Evolutionary conservation across 306 rosid genomes (phyloP).

Genomic region (Trichosanthes truncata): DNA sequence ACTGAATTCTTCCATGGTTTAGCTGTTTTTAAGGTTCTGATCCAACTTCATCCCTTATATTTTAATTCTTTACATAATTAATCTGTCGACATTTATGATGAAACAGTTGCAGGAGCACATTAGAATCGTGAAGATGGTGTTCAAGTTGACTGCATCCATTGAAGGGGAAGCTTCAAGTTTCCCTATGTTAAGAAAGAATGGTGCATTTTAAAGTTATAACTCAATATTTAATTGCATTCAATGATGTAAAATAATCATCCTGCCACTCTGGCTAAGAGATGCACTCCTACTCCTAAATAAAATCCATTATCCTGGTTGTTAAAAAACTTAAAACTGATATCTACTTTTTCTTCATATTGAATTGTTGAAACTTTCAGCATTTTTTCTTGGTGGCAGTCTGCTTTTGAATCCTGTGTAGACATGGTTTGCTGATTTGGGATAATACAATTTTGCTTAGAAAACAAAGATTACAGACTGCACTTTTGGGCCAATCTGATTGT

Average conservation of each 20-base stretch:
- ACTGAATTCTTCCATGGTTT: background rate
- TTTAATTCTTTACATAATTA: background rate
- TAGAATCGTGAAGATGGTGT: background rate
- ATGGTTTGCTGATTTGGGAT: no score
- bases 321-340: background rate
- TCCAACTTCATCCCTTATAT: background rate
- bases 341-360: background rate
- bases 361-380: background rate
- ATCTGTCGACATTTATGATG: background rate
- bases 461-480: no score
- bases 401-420: no score
- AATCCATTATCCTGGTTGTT: background rate
- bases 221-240: background rate
- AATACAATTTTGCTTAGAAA: no score
- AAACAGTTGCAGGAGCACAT: background rate
- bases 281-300: background rate
- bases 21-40: background rate
- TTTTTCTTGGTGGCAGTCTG: background rate
- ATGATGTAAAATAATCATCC: background rate
- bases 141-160: background rate
- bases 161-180: background rate
- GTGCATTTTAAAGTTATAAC: background rate
- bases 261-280: background rate
- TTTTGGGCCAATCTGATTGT: no score
- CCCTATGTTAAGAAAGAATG: background rate